Evolutionary conservation across 805 yeast genomes (phyloP).

Genomic region (Yarrowia sp.): DNA sequence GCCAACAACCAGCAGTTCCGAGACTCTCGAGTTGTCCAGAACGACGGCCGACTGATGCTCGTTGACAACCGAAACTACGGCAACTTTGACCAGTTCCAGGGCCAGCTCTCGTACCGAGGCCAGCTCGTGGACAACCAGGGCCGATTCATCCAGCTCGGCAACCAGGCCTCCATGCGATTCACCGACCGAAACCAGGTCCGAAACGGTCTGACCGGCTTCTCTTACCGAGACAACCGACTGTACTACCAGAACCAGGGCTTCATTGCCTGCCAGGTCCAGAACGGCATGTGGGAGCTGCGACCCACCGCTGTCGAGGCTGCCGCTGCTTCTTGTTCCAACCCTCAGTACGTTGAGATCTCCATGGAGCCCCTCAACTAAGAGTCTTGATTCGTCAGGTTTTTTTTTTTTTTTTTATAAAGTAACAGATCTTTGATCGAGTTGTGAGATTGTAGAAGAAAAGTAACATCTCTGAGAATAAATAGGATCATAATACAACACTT

Average conservation of each 20-base stretch:
- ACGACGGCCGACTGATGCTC: slow-evolving; percentile 33
- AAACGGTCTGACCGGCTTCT: slow-evolving; percentile 29
- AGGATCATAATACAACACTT: too few relatives aligned
- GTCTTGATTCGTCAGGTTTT: slow-evolving; percentile 18
- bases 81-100: slow-evolving; percentile 27
- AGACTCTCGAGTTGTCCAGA: slow-evolving; percentile 10
- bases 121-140: slow-evolving; percentile 37
- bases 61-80: slow-evolving; percentile 6
- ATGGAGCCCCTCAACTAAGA: slow-evolving; percentile 34
- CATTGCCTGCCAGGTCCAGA: slow-evolving; percentile 30
- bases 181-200: slow-evolving; percentile 38
- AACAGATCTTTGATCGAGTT: too few relatives aligned
- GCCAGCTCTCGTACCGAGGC: slow-evolving; percentile 37
- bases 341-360: slow-evolving; percentile 36
- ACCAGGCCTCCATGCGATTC: slow-evolving; percentile 36
- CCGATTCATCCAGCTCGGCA: slow-evolving; percentile 31
- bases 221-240: slow-evolving; percentile 23
- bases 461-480: too few relatives aligned
- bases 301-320: slow-evolving; percentile 33
- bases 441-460: too few relatives aligned
- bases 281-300: slow-evolving; percentile 36
- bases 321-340: slow-evolving; percentile 23
- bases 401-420: slow-evolving; percentile 8
- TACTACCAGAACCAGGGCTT: slow-evolving; percentile 36
- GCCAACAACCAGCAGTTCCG: slow-evolving; percentile 29